Evolutionary conservation across 306 rosid species (phyloP), one percentile per base, ranked within the genome.

Genomic region (Lupinus albus): DNA sequence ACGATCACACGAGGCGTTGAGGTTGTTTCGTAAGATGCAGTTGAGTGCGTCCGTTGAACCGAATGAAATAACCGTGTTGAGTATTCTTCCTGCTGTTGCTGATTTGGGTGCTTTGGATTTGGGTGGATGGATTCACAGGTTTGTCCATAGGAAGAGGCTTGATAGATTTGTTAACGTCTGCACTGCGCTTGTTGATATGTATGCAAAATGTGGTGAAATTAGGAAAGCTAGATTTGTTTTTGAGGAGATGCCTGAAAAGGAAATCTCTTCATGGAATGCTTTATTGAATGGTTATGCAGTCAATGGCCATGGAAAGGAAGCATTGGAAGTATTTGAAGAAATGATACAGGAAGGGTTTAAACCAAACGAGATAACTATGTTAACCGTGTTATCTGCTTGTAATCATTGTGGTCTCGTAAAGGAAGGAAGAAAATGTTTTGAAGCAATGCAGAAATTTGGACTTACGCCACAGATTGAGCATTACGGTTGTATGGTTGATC

Each of bases 401-500:
- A 84, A 73, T 76, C 91, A 85, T 70, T 54, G 87, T 67, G 96
- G 96, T 61, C 36, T 90, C 41, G 84, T 85, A 18, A 80, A 87
- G 35, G 88, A 87, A 71, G 96, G 95, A 75, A 87, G 78, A 63
- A 78, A 64, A 32, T 80, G 81, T 81, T 87, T 85, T 66, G 73
- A 68, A 57, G 76, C 79, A 61, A 87, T 87, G 78, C 70, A 84
- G 70, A 76, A 67, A 48, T 80, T 85, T 21, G 73, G 79, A 57
- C 76, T 90, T 44, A 67, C 52, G 58, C 91, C 84, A n/a, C 78
- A 82, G 74, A 75, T 87, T 73, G 91, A 90, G 74, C 91, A 87
- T 76, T 87, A 85, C 53, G 89, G 95, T 44, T 90, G 95, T 36
- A 80, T 90, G 89, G 65, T 85, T 36, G 88, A 87, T 80, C 84